Evolutionary conservation across 768 basidiomycete genomes (phyloP).

Genomic region (Tremella fuciformis): DNA sequence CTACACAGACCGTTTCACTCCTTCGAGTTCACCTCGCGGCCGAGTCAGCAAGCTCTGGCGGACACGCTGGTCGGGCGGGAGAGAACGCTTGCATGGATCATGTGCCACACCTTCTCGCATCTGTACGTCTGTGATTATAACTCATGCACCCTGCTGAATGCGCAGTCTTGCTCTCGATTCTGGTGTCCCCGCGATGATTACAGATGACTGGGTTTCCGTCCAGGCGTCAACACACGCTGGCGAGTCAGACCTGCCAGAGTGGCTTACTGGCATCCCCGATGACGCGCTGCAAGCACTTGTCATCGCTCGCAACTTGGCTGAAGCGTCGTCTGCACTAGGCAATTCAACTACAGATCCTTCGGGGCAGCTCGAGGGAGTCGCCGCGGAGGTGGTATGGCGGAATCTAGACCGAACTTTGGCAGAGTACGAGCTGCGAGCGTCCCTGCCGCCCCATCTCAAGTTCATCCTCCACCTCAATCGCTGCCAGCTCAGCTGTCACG

Average conservation of each 20-base stretch:
- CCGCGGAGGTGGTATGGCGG: conserved; percentile 1
- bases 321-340: neutral
- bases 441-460: conserved; percentile 2
- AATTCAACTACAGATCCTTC: neutral
- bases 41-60: neutral
- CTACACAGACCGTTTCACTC: neutral
- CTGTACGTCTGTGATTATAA: neutral
- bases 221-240: neutral
- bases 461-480: neutral
- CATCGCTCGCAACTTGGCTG: neutral
- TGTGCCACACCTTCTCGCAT: neutral
- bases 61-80: neutral
- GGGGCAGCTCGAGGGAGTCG: neutral
- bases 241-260: neutral
- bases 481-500: neutral
- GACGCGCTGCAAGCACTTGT: neutral
- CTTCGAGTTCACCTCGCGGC: neutral
- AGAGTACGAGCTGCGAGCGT: neutral
- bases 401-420: neutral
- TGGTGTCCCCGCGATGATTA: neutral
- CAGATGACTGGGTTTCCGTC: neutral
- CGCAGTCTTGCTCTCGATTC: neutral
- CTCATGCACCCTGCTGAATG: neutral
- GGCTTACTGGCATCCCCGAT: neutral
- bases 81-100: conserved; percentile 2